A percentile compares a stretch with the other conserved stretches of the same genome.
Conservation (phyloP, 257 asterid species). For the Przewalskia tangutica region DNA sequence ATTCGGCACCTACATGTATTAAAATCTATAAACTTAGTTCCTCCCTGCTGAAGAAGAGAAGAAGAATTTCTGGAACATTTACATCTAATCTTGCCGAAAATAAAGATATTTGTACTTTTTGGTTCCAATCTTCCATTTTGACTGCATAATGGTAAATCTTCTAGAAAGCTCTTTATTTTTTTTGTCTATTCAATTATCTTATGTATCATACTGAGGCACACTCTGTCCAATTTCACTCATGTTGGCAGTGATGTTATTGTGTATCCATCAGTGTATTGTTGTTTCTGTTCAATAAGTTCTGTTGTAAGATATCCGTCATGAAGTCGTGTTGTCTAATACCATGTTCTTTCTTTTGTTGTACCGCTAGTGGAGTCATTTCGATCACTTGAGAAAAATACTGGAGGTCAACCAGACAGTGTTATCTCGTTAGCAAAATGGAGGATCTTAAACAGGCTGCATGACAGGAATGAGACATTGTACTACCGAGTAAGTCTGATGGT, state of each 20-base stretch:
- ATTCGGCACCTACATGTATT: background rate
- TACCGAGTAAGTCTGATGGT: conserved; percentile 63
- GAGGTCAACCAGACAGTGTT: conserved; percentile 52
- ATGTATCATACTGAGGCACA: background rate
- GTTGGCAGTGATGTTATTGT: background rate
- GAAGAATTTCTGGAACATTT: background rate
- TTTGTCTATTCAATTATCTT: background rate
- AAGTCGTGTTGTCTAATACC: conserved; percentile 8
- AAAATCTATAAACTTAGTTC: background rate
- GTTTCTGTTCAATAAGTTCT: background rate
- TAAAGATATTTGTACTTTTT: background rate
- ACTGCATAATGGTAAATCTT: background rate
- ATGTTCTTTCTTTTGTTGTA: conserved; percentile 13
- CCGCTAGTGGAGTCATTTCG: conserved; percentile 82
- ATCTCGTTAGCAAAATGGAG: conserved; percentile 94
- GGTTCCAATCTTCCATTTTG: background rate
- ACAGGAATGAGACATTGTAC: conserved; percentile 94
- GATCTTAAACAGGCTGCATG: conserved; percentile 91
- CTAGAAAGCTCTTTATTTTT: background rate
- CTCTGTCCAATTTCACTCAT: background rate
- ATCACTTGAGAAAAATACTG: conserved; percentile 83
- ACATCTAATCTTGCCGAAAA: background rate
- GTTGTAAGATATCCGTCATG: background rate
- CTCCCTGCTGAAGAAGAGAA: background rate
- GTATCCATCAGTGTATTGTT: background rate